Conservation (phyloP, 129 eudicot genomes). For the Artemisia argyi region DNA sequence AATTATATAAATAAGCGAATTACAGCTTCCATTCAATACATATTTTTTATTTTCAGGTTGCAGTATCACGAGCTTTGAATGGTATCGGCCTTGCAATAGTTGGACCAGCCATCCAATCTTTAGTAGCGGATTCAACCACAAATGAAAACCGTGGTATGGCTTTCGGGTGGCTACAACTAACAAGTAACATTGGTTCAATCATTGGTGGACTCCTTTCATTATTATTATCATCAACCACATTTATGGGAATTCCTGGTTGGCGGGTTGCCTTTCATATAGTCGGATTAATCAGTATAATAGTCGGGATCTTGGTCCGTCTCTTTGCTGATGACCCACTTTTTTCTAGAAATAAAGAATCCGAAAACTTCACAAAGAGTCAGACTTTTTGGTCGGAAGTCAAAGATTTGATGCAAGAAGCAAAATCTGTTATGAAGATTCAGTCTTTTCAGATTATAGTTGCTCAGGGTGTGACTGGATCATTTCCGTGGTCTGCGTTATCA, state of each 20-base stretch:
- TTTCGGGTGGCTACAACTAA: constrained; percentile 92
- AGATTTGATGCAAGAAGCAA: constrained; percentile 59
- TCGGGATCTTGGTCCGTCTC: constrained; percentile 74
- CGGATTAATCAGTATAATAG: constrained; percentile 75
- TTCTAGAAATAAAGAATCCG: constrained; percentile 23
- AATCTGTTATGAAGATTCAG: constrained; percentile 56
- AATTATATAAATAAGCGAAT: no score
- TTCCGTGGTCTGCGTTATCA: constrained; percentile 97
- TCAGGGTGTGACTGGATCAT: constrained; percentile 93
- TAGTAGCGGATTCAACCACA: constrained; percentile 89
- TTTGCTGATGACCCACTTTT: constrained; percentile 87
- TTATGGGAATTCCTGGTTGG: constrained; percentile 87
- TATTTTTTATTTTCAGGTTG: constrained; percentile 55
- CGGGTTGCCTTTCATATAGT: constrained; percentile 87
- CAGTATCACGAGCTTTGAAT: constrained; percentile 79
- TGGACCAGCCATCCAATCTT: constrained; percentile 90
- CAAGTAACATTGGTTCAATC: constrained; percentile 85
- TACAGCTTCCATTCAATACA: not conserved
- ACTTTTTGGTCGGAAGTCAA: constrained; percentile 56
- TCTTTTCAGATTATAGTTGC: constrained; percentile 92
- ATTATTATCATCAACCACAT: constrained; percentile 69
- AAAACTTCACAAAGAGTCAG: constrained; percentile 20
- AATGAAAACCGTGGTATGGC: constrained; percentile 83
- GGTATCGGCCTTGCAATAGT: constrained; percentile 98
- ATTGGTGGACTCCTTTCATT: constrained; percentile 83